Evolutionary conservation across 1,284 basidiomycete species (phyloP).

Genomic region (Moniliophthora roreri): DNA sequence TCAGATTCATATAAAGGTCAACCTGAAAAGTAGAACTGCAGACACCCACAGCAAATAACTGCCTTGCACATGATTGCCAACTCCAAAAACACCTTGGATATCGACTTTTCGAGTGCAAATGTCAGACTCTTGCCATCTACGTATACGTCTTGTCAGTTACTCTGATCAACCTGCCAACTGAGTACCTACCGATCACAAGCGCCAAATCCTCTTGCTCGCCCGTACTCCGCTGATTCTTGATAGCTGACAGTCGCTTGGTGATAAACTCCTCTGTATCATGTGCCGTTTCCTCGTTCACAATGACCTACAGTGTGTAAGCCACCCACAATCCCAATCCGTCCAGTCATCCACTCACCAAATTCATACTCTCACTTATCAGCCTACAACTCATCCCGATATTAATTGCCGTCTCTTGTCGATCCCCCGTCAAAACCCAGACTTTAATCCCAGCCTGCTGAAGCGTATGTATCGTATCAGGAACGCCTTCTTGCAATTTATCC

Average conservation of each 20-base stretch:
- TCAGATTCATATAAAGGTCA: slow-evolving; percentile 1
- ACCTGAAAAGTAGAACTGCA: not conserved
- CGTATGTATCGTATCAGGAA: slow-evolving; percentile 97
- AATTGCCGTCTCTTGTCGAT: slow-evolving; percentile 98
- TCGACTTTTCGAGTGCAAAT: slow-evolving; percentile 91
- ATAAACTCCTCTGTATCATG: slow-evolving; percentile 87
- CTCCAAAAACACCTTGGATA: slow-evolving; percentile 89
- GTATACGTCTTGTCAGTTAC: not conserved
- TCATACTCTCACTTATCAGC: slow-evolving; percentile 98
- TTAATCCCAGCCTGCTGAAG: slow-evolving; percentile 98
- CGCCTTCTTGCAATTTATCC: slow-evolving; percentile 98
- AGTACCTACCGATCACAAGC: slow-evolving; percentile 80
- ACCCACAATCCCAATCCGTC: slow-evolving; percentile 5
- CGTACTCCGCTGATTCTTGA: slow-evolving; percentile 88
- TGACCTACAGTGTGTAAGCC: slow-evolving; percentile 53
- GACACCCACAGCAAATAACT: slow-evolving; percentile 87
- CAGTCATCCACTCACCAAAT: slow-evolving; percentile 61
- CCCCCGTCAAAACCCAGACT: slow-evolving; percentile 98
- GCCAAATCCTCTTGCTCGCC: slow-evolving; percentile 96
- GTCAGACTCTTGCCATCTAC: slow-evolving; percentile 93
- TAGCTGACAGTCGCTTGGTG: slow-evolving; percentile 84
- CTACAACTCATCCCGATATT: slow-evolving; percentile 98
- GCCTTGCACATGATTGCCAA: slow-evolving; percentile 99
- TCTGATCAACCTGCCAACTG: slow-evolving; percentile 10
- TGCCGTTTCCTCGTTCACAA: slow-evolving; percentile 90